Evolutionary conservation across 2,329 filamentous ascomycete species (phyloP), one percentile per base, ranked within the genome.

Genomic region (Chaetomium sp.): DNA sequence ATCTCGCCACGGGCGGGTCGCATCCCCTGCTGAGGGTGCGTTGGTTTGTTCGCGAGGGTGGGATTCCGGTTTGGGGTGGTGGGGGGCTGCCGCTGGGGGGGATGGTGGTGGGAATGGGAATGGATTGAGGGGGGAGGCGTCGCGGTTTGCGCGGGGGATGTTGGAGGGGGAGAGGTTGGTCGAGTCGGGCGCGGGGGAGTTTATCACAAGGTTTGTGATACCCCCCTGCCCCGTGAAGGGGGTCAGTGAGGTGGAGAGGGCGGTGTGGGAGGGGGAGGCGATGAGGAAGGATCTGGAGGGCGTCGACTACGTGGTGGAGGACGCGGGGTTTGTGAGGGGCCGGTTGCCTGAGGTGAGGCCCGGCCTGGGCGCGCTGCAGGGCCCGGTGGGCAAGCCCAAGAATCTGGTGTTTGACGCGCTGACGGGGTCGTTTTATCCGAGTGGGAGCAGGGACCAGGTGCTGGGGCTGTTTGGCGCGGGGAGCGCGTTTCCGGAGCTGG

Each of bases 391-490:
- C 7, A 56, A 57, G 50, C 42, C 64, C 27, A 62, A 57, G 47
- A n/a, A 9, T 27, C 7, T 70, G 4, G 21, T 50, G 19, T 67
- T 69, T 31, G 61, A 69, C 57, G 50, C 53, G 1, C n/a, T 38
- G 47, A 66, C 66, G 19, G 69, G 69, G 29, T 58, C 50, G 33
- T 65, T 69, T 1, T 61, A 58, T 25, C 50, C 60, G 23, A 25
- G 23, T 6, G 8, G 27, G 16, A 25, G 21, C 8, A n/a, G 50
- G 1, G 23, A 62, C 10, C 3, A 31, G 9, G 60, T 45, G 7
- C n/a, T 65, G 1, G 68, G 67, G 16, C 9, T 71, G 47, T 71
- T 63, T 51, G 69, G 69, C 5, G 69, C 69, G 13, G 68, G 69
- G 2, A 67, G 64, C 42, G 69, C 65, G 25, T 71, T 71, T 10